Percentiles rank a stretch among this genome's conserved stretches.
phyloP scores from a whole-genome alignment of 345 rosid genomes.

The Euphorbia pulcherrima region DNA sequence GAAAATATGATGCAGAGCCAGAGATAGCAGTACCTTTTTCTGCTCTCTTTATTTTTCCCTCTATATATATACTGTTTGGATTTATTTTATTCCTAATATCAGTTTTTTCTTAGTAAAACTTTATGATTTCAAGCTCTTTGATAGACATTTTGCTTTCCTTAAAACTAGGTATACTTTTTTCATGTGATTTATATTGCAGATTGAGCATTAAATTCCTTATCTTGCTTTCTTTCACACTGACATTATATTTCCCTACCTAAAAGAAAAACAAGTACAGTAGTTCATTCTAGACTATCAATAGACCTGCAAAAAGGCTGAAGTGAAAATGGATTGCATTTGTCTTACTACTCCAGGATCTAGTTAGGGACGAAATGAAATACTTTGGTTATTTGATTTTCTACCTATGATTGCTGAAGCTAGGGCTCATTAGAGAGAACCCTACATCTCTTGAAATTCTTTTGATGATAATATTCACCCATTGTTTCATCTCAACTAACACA shows the following conservation, averaged over 20 bases:
- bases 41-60: not conserved
- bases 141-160: not conserved
- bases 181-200: not conserved
- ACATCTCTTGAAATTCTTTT: too few species aligned
- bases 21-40: constrained; percentile 58
- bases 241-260: not conserved
- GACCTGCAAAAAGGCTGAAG: too few species aligned
- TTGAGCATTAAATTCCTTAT: not conserved
- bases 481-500: too few species aligned
- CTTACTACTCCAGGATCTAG: not conserved
- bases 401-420: too few species aligned
- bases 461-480: too few species aligned
- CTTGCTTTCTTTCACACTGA: not conserved
- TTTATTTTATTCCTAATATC: not conserved
- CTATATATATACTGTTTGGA: not conserved
- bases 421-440: too few species aligned
- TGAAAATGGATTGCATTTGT: not conserved
- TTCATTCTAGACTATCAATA: too few species aligned
- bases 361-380: too few species aligned
- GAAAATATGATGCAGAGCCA: constrained; percentile 78
- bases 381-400: too few species aligned
- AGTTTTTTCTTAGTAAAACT: not conserved
- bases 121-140: not conserved
- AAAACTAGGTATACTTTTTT: not conserved
- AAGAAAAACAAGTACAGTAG: not conserved